Base-by-base conservation (phyloP, 352 stramenopile species). In the Globisporangium radiosum region DNA sequence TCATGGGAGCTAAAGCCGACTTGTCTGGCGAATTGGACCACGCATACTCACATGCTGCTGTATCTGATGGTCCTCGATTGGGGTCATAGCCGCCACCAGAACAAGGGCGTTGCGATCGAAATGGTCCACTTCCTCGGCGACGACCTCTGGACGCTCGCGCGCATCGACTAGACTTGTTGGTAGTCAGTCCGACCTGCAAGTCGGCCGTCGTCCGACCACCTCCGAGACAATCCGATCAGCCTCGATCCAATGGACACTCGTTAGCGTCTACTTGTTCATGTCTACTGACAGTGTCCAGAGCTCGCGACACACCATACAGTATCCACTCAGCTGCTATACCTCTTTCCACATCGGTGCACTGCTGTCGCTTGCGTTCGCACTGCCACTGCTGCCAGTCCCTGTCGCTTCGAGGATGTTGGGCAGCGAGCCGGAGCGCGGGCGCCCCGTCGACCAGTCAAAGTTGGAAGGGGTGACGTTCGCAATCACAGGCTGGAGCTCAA, bases 101-200 rank as follows among this genome's bases (percentile, higher is more conserved):
- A 99, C 79, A 98, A 99, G 69, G 97, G 96, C 45, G 92, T 97
- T 43, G 96, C 88, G 47, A 98, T 99, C 66, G 95, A 99, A 54
- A 88, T 98, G 62, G 80, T 96, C 68, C 96, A 99, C 74, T 98
- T 96, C 81, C 78, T 99, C 25, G 96, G 95, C 42, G 97, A 99
- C 78, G 96, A 98, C 49, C 75, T 99, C 25, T 99, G 92, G 89
- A 90, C 78, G 48, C 88, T 82, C 47, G 63, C 78, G 43, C 78
- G 82, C 57, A 92, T 95, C 53, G 84, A 93, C 54, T 94, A 33
- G 25, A 33, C 25, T 33, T 33, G 25, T 33, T 33, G 25, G 25
- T 33, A 3, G 25, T 33, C 25, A 3, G 25, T 33, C 25, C 25
- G 25, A 33, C 25, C 25, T 33, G 25, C 25, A 33, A 33, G 25